Evolutionary conservation across 177 flowering plant species (phyloP).

Genomic region (Vitis hybrid): DNA sequence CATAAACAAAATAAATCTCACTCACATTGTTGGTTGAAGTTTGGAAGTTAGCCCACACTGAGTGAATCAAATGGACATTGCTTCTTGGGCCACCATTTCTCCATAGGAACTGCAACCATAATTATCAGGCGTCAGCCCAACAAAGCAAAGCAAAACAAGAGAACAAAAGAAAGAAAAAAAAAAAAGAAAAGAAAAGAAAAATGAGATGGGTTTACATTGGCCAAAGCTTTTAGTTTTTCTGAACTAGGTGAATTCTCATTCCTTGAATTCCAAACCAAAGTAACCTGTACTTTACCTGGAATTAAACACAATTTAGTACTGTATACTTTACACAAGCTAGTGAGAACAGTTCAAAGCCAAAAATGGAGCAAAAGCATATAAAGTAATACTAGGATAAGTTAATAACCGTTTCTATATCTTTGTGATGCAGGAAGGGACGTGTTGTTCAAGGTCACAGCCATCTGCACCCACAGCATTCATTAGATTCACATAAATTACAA

Average conservation of each 20-base stretch:
- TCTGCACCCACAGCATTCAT: slow-evolving; percentile 45
- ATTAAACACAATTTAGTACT: background rate
- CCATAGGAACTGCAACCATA: slow-evolving; percentile 79
- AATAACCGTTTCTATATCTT: slow-evolving; percentile 75
- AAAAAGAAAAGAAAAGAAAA: background rate
- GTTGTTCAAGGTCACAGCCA: slow-evolving; percentile 86
- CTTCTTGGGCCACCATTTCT: slow-evolving; percentile 68
- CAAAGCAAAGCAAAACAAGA: background rate
- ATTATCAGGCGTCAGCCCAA: background rate
- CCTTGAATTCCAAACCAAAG: slow-evolving; percentile 95
- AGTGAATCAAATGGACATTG: slow-evolving; percentile 64
- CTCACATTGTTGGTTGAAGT: slow-evolving; percentile 88
- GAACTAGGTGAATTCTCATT: slow-evolving; percentile 68
- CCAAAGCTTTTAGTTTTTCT: slow-evolving; percentile 65
- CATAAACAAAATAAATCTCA: background rate
- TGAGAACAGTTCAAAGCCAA: background rate
- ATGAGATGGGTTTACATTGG: slow-evolving; percentile 49
- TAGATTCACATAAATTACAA: background rate
- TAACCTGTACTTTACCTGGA: slow-evolving; percentile 89
- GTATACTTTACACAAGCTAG: background rate
- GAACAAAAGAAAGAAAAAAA: background rate
- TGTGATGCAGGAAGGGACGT: slow-evolving; percentile 79
- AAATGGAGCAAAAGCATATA: background rate
- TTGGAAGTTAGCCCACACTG: slow-evolving; percentile 98
- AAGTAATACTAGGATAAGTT: background rate